Conservation (phyloP, 257 asterid genomes). For the Linaria vulgaris region DNA sequence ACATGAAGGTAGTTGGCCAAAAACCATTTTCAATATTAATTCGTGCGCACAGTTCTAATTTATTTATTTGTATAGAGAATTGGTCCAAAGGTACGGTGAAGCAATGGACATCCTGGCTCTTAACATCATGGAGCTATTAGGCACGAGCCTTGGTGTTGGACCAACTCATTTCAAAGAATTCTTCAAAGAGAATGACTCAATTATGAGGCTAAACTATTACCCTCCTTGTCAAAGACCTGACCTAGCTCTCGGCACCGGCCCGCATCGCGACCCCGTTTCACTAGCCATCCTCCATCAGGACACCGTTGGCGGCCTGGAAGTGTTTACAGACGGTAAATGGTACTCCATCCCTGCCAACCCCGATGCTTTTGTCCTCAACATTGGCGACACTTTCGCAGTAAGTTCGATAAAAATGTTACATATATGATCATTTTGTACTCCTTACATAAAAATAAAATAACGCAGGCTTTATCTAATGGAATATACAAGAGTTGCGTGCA, state of each 20-base stretch:
- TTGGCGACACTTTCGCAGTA: constrained; percentile 97
- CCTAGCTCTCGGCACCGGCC: constrained; percentile 80
- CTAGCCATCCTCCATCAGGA: constrained; percentile 89
- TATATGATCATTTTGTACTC: too few species aligned
- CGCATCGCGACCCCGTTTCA: constrained; percentile 88
- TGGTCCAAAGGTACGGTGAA: constrained; percentile 67
- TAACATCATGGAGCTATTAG: constrained; percentile 68
- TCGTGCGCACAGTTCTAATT: too few species aligned
- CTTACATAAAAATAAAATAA: too few species aligned
- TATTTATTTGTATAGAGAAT: constrained; percentile 30
- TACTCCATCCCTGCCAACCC: constrained; percentile 37
- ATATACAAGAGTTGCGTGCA: constrained; percentile 77
- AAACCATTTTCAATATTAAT: too few species aligned
- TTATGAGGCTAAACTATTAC: constrained; percentile 80
- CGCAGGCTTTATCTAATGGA: constrained; percentile 83
- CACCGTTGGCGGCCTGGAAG: constrained; percentile 74
- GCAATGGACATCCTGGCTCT: constrained; percentile 74
- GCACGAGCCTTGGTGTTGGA: constrained; percentile 64
- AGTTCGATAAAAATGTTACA: background rate
- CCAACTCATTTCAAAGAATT: constrained; percentile 44
- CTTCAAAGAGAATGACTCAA: constrained; percentile 69
- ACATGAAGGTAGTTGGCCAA: too few species aligned
- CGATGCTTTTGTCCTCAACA: constrained; percentile 73
- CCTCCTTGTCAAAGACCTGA: constrained; percentile 81
- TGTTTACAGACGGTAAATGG: constrained; percentile 74